phyloP scores from a whole-genome alignment of 768 basidiomycete genomes.

The Mycena rosella region DNA sequence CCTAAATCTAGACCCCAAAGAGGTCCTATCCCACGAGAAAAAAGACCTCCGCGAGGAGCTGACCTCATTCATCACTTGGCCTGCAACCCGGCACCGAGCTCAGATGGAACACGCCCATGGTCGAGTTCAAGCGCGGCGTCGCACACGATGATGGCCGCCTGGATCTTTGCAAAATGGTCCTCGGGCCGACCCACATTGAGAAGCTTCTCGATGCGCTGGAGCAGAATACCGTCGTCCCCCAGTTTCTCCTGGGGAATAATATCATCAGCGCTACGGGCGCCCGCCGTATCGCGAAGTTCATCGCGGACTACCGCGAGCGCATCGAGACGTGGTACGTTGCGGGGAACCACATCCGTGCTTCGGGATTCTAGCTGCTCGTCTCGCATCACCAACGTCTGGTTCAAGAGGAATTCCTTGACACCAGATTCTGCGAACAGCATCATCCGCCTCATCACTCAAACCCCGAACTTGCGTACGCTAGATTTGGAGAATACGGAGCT shows the following conservation, averaged over 20 bases:
- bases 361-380: conserved; percentile 30
- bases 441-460: conserved; percentile 31
- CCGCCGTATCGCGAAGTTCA: conserved; percentile 33
- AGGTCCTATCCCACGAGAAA: conserved; percentile 17
- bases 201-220: conserved; percentile 36
- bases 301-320: conserved; percentile 28
- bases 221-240: conserved; percentile 26
- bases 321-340: conserved; percentile 39
- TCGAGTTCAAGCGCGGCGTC: conserved; percentile 37
- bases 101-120: conserved; percentile 32
- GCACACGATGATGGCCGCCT: conserved; percentile 35
- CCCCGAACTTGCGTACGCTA: conserved; percentile 32
- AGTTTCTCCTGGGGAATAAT: conserved; percentile 37
- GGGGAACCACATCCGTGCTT: conserved; percentile 30
- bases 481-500: conserved; percentile 36
- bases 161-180: conserved; percentile 39
- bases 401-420: conserved; percentile 36
- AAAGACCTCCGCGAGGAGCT: conserved; percentile 23
- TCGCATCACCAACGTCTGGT: conserved; percentile 32
- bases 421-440: conserved; percentile 24
- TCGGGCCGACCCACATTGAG: conserved; percentile 36
- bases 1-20: conserved; percentile 31
- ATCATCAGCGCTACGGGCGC: conserved; percentile 35
- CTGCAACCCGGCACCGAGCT: conserved; percentile 23
- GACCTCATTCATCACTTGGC: conserved; percentile 18